These are phyloP conservation scores for Rubia balearica DNA, from an alignment of 305 asterid species.

Conservation along the genomic window DNA sequence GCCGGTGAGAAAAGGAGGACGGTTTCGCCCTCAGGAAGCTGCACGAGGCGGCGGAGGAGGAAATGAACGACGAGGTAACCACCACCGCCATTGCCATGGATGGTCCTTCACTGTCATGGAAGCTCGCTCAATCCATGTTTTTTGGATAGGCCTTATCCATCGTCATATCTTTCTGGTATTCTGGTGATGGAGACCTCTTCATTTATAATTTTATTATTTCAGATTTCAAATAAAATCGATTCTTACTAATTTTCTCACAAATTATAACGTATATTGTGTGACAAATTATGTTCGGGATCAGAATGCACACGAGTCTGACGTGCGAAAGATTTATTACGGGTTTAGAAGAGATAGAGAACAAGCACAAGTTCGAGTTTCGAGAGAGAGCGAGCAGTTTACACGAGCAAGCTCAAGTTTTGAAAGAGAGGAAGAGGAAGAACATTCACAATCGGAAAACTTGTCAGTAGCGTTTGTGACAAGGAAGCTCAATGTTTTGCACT, in stretches of 20 bases:
- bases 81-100: slow-evolving; percentile 12
- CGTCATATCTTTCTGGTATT: not conserved
- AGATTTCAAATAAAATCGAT: not conserved
- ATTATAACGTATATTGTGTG: not conserved
- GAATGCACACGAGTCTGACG: too few relatives aligned
- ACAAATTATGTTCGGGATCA: too few relatives aligned
- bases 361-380: too few relatives aligned
- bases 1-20: slow-evolving; percentile 10
- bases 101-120: not conserved
- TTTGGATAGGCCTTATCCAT: slow-evolving; percentile 13
- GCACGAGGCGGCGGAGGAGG: too few relatives aligned
- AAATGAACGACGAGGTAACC: not conserved
- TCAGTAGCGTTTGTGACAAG: not conserved
- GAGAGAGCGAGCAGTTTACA: not conserved
- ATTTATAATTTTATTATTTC: too few relatives aligned
- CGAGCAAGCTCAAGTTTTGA: not conserved
- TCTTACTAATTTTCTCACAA: not conserved
- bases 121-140: not conserved
- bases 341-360: not conserved
- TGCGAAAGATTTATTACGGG: too few relatives aligned
- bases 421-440: not conserved
- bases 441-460: not conserved
- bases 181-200: not conserved
- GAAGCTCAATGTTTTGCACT: not conserved
- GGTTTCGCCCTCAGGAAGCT: not conserved